Percentiles rank a stretch among this genome's conserved stretches.
These are phyloP conservation scores for Trifolium dubium DNA, from an alignment of 306 rosid species.

Conservation along the genomic window DNA sequence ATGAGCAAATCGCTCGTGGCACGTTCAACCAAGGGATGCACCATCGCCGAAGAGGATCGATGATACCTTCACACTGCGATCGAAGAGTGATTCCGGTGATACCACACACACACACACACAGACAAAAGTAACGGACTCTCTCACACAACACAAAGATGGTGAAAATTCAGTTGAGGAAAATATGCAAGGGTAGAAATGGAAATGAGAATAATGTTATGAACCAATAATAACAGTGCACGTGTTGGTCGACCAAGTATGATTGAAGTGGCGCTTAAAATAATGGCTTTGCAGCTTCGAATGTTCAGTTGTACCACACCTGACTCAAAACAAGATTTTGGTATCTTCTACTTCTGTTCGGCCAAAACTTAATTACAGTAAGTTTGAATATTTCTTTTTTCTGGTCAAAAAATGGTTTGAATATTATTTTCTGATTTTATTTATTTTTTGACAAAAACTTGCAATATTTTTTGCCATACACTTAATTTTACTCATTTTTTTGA, in stretches of 20 bases:
- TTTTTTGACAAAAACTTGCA: no score
- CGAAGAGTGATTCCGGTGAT: constrained; percentile 41
- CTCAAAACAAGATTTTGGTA: constrained; percentile 33
- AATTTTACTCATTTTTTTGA: no score
- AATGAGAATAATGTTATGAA: neutral
- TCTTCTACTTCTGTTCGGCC: constrained; percentile 16
- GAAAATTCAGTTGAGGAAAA: constrained; percentile 55
- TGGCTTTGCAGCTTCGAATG: neutral
- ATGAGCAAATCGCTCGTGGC: constrained; percentile 93
- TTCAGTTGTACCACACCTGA: constrained; percentile 32
- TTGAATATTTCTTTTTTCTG: no score
- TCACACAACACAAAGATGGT: constrained; percentile 36
- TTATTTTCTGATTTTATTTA: no score
- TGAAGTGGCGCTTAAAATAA: constrained; percentile 22
- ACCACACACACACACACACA: neutral
- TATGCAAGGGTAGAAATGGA: constrained; percentile 30
- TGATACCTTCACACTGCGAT: constrained; percentile 39
- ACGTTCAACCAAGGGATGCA: constrained; percentile 90
- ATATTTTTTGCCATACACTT: no score
- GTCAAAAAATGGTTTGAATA: no score
- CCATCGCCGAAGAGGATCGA: constrained; percentile 59
- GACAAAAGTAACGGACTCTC: constrained; percentile 45
- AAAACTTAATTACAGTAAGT: neutral
- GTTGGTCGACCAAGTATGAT: constrained; percentile 33
- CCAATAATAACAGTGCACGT: constrained; percentile 50